Evolutionary conservation across 179 eudicot species (phyloP).

Genomic region (Beta corolliflora): DNA sequence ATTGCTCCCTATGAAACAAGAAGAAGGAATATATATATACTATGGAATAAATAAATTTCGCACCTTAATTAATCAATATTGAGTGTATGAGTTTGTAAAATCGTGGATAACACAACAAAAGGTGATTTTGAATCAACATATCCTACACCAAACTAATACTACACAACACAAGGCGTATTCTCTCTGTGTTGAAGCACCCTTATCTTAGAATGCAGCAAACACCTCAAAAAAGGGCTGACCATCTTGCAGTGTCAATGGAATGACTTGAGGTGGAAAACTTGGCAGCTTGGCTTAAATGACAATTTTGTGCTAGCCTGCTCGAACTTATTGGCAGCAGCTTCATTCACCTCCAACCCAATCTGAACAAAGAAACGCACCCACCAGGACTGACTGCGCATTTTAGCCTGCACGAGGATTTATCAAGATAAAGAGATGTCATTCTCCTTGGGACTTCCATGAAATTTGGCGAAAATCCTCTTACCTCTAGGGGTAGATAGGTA

Average conservation of each 20-base stretch:
- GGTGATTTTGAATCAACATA: slow-evolving; percentile 30
- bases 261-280: slow-evolving; percentile 81
- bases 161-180: slow-evolving; percentile 32
- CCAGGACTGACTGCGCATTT: slow-evolving; percentile 88
- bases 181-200: slow-evolving; percentile 19
- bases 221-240: slow-evolving; percentile 12
- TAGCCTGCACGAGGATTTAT: slow-evolving; percentile 54
- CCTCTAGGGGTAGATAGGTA: too few relatives aligned
- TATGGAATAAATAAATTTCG: background rate
- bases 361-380: slow-evolving; percentile 79
- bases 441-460: background rate
- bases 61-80: slow-evolving; percentile 24
- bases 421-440: slow-evolving; percentile 1
- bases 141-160: slow-evolving; percentile 36
- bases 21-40: too few relatives aligned
- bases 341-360: slow-evolving; percentile 75
- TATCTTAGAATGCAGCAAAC: slow-evolving; percentile 18
- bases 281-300: slow-evolving; percentile 66
- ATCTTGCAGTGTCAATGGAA: slow-evolving; percentile 38
- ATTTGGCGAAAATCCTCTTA: background rate
- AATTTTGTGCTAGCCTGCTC: slow-evolving; percentile 79
- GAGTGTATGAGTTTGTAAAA: slow-evolving; percentile 14
- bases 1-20: too few relatives aligned
- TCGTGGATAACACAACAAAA: slow-evolving; percentile 21
- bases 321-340: slow-evolving; percentile 78